These are phyloP conservation scores for Lantana camara DNA, from an alignment of 257 asterid species.

Conservation along the genomic window DNA sequence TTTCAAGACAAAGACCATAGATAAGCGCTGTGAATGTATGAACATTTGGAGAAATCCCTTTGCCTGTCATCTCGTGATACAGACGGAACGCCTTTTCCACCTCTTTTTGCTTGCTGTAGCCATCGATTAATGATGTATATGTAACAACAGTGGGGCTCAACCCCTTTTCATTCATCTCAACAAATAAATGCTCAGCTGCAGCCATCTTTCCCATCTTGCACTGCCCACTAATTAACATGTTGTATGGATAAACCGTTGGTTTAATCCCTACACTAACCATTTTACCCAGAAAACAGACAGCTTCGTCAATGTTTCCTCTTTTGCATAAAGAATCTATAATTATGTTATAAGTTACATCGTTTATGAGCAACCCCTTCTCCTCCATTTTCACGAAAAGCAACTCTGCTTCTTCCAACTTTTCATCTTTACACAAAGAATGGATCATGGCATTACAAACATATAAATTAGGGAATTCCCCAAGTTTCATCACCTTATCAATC, in stretches of 20 bases:
- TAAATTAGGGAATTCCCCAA: constrained; percentile 66
- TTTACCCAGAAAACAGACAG: constrained; percentile 48
- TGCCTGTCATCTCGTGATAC: constrained; percentile 81
- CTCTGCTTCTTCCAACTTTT: constrained; percentile 55
- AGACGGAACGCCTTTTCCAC: constrained; percentile 65
- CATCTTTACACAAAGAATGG: constrained; percentile 66
- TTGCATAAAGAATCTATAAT: constrained; percentile 65
- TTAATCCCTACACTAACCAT: constrained; percentile 54
- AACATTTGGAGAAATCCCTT: constrained; percentile 76
- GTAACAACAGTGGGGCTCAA: constrained; percentile 80
- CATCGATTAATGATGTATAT: constrained; percentile 83
- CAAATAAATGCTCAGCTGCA: constrained; percentile 53
- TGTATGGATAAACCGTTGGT: constrained; percentile 61
- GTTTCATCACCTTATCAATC: constrained; percentile 51
- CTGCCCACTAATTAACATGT: constrained; percentile 73
- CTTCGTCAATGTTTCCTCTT: constrained; percentile 63
- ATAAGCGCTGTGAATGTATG: constrained; percentile 73
- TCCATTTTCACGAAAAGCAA: constrained; percentile 60
- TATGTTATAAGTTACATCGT: constrained; percentile 63
- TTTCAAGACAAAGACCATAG: constrained; percentile 65
- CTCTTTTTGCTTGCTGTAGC: constrained; percentile 66
- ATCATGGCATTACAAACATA: constrained; percentile 77
- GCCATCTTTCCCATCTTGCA: constrained; percentile 65
- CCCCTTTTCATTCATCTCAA: constrained; percentile 61
- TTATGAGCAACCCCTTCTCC: constrained; percentile 56